Base-by-base conservation (phyloP, 108 stramenopile genomes). In the Pseudonitzschia multistriata region DNA sequence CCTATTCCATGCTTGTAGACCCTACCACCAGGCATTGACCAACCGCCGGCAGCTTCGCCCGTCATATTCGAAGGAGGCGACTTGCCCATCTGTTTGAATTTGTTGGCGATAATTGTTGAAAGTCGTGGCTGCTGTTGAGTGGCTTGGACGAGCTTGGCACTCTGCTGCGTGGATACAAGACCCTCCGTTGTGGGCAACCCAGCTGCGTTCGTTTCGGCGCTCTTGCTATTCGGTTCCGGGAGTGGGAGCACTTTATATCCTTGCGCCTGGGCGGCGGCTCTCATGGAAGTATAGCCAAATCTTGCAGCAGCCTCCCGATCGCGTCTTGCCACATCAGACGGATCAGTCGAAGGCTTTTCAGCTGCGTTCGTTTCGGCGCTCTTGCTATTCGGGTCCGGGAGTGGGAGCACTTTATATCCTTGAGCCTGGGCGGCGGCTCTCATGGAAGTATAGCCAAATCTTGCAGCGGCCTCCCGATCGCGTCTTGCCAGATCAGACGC, bases 321-420 rank as follows among this genome's bases (percentile, higher is more conserved):
- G n/a, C n/a, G n/a, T n/a, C n/a, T n/a, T n/a, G n/a, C n/a, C n/a
- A n/a, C n/a, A n/a, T n/a, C n/a, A n/a, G n/a, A n/a, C n/a, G n/a
- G n/a, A n/a, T 13, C 40, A 7, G 40, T 7, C 13, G 40, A 13
- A 13, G 40, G 40, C 40, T 10, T 13, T 42, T 13, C 40, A 13
- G 49, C 49, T 49, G 49, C n/a, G 24, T 24, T 24, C 50, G 50
- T 52, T 52, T 52, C 50, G 25, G 25, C 24, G 50, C 50, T 24
- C 22, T 52, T 52, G 11, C 8, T 52, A 8, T 25, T 52, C 50
- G 50, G 50, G 21, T 52, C 50, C 50, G 50, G 17, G 17, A 17
- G 15, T 17, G 42, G 42, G 15, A 17, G 13, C 42, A 1, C 13
- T 45, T 13, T 2, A 45, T 17, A 45, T 45, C 8, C 11, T 45